phyloP scores from a whole-genome alignment of 2,329 filamentous ascomycete genomes.

The Calonectria henricotiae region DNA sequence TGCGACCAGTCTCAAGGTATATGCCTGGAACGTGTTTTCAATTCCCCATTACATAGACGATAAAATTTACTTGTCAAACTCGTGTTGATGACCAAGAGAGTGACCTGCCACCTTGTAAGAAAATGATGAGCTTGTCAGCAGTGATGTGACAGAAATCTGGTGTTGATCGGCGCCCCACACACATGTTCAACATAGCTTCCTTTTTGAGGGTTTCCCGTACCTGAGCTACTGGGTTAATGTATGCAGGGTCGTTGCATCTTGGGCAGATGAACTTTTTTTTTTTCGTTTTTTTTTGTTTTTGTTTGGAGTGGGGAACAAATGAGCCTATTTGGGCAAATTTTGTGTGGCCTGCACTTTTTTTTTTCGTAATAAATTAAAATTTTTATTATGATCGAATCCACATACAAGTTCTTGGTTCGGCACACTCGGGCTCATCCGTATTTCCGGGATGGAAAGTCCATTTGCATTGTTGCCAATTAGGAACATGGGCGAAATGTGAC shows the following conservation, averaged over 20 bases:
- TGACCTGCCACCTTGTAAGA: constrained; percentile 2
- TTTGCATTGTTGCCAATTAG: neutral
- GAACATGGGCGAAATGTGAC: neutral
- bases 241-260: constrained; percentile 21
- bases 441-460: neutral
- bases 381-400: no score
- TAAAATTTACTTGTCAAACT: constrained; percentile 26
- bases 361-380: no score
- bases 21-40: neutral
- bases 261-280: constrained; percentile 9
- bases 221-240: constrained; percentile 7
- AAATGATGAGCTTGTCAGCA: constrained; percentile 24
- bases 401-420: neutral
- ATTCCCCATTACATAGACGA: constrained; percentile 16
- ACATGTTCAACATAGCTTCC: neutral
- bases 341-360: constrained; percentile 1
- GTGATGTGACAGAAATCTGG: constrained; percentile 25
- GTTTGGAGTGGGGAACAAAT: neutral
- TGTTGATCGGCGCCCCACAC: constrained; percentile 22
- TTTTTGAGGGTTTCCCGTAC: neutral
- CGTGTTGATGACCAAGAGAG: constrained; percentile 7
- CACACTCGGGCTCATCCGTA: neutral
- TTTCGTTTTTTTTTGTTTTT: constrained; percentile 5
- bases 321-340: neutral
- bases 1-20: constrained; percentile 26